These are phyloP conservation scores for Tylopilus orsonianus DNA, from an alignment of 1,284 basidiomycete genomes.

Conservation along the genomic window DNA sequence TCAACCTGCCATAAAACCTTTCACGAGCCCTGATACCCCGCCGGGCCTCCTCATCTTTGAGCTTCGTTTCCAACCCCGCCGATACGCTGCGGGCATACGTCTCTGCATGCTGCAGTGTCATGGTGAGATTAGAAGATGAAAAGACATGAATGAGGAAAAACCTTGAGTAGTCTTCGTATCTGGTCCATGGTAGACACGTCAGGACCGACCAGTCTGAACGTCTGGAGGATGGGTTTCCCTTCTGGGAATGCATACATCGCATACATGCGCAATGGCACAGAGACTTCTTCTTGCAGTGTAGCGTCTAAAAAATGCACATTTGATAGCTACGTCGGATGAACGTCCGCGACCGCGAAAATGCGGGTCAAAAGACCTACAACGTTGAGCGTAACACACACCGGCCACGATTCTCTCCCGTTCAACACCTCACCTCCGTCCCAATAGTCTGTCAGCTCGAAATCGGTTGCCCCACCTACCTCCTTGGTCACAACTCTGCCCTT, in stretches of 20 bases:
- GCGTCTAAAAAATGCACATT: constrained; percentile 69
- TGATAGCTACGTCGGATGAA: too few relatives aligned
- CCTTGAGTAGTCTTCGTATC: constrained; percentile 53
- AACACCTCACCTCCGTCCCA: constrained; percentile 79
- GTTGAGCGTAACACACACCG: constrained; percentile 75
- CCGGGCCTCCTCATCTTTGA: constrained; percentile 46
- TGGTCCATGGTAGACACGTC: constrained; percentile 50
- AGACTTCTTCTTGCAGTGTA: constrained; percentile 61
- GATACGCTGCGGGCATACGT: constrained; percentile 42
- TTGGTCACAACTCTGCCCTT: constrained; percentile 53
- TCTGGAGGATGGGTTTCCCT: too few relatives aligned
- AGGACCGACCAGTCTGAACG: constrained; percentile 59
- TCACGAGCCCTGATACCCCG: constrained; percentile 42
- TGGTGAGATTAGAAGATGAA: constrained; percentile 1
- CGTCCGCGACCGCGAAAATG: too few relatives aligned
- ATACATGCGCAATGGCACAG: constrained; percentile 55
- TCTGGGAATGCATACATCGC: constrained; percentile 64
- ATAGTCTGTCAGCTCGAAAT: constrained; percentile 81
- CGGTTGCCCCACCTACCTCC: constrained; percentile 44
- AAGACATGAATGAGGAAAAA: too few relatives aligned
- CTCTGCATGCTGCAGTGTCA: constrained; percentile 50
- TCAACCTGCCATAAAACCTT: constrained; percentile 34
- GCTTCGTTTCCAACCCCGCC: constrained; percentile 41
- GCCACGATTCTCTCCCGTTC: constrained; percentile 61
- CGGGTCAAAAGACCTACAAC: too few relatives aligned